These are phyloP conservation scores for Zasmidium angulare DNA, from an alignment of 2,329 filamentous ascomycete genomes.

Conservation along the genomic window DNA sequence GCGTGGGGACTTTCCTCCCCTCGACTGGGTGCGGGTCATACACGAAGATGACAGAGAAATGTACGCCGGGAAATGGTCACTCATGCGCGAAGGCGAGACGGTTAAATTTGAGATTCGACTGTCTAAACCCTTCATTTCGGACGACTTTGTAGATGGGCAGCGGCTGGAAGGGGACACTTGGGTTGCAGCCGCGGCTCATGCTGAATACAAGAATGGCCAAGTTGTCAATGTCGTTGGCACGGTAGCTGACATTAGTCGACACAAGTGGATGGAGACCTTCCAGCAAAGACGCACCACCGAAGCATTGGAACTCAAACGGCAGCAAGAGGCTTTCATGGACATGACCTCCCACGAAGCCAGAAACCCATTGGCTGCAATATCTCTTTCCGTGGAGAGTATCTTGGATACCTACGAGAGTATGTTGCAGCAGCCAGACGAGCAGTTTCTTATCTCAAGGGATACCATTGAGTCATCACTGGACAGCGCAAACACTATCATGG, in stretches of 20 bases:
- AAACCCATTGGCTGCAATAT: constrained; percentile 44
- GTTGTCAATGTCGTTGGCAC: constrained; percentile 39
- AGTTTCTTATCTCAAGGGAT: background rate
- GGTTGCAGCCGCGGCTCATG: constrained; percentile 10
- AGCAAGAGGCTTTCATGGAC: constrained; percentile 33
- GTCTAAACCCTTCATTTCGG: constrained; percentile 8
- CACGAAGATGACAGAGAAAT: constrained; percentile 15
- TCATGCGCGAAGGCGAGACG: constrained; percentile 12
- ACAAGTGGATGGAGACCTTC: constrained; percentile 41
- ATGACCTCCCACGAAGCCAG: constrained; percentile 42
- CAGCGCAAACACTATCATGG: constrained; percentile 29
- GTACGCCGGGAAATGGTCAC: constrained; percentile 15
- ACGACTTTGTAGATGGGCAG: constrained; percentile 12
- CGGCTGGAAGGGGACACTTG: constrained; percentile 11
- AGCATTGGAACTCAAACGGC: constrained; percentile 36
- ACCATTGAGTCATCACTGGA: constrained; percentile 18
- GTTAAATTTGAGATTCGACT: constrained; percentile 32
- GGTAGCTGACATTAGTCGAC: constrained; percentile 39
- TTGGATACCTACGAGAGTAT: constrained; percentile 8
- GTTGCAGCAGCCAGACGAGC: background rate
- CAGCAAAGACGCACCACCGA: constrained; percentile 40
- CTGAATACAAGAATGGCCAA: constrained; percentile 7
- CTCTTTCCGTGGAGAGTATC: constrained; percentile 44
- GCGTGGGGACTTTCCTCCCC: constrained; percentile 9
- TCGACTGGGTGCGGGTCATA: constrained; percentile 1